Conservation (phyloP, 2,329 filamentous ascomycete genomes). For the Magnaporthiopsis rhizophila region DNA sequence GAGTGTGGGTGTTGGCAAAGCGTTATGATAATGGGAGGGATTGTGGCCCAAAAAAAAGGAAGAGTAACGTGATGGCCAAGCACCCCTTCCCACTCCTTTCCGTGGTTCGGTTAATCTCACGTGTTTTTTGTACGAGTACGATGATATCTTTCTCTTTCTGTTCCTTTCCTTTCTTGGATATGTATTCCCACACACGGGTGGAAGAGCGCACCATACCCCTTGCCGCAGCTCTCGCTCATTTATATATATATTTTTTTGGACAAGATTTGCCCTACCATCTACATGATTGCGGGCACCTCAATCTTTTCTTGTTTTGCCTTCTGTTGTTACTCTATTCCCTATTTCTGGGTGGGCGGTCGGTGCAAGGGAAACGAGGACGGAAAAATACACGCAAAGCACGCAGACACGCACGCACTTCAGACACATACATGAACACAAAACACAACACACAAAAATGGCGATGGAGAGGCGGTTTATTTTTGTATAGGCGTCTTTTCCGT, state of each 20-base stretch:
- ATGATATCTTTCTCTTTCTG: neutral
- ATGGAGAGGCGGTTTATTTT: neutral
- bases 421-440: too few relatives aligned
- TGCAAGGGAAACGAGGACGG: neutral
- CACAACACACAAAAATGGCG: neutral
- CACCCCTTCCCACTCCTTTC: neutral
- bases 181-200: neutral
- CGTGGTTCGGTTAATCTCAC: neutral
- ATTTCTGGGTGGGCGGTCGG: too few relatives aligned
- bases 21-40: conserved; percentile 11
- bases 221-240: neutral
- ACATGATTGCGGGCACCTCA: neutral
- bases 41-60: neutral
- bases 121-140: neutral
- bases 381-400: neutral
- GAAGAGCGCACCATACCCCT: neutral
- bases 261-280: neutral
- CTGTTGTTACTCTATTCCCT: neutral
- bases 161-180: neutral
- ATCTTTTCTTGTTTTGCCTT: neutral
- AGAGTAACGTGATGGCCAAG: neutral
- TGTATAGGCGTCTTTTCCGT: neutral
- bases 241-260: too few relatives aligned
- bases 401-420: too few relatives aligned
- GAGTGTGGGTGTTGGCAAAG: conserved; percentile 13